These are phyloP conservation scores for Yarrowia porcina DNA, from an alignment of 805 yeast species.

Conservation along the genomic window DNA sequence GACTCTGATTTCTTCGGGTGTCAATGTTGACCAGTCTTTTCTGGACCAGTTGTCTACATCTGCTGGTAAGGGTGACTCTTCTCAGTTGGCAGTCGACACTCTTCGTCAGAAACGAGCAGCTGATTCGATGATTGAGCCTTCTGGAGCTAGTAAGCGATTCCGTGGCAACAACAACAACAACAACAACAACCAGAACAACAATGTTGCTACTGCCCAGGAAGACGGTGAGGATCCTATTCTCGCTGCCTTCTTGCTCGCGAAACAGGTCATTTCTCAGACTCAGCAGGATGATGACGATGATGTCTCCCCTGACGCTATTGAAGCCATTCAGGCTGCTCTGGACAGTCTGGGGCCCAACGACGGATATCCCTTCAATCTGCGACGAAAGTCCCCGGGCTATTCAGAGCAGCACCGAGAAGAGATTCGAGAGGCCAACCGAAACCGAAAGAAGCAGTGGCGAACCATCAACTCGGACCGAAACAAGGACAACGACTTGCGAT, in stretches of 20 bases:
- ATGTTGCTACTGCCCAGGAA: neutral
- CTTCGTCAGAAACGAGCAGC: constrained; percentile 15
- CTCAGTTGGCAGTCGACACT: neutral
- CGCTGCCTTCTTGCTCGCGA: constrained; percentile 40
- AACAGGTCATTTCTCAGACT: constrained; percentile 34
- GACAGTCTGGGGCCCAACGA: constrained; percentile 10
- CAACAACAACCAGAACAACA: neutral
- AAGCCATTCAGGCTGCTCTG: constrained; percentile 34
- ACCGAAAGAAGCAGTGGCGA: constrained; percentile 79
- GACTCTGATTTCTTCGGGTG: constrained; percentile 10
- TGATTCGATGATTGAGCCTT: constrained; percentile 4
- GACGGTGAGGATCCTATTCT: constrained; percentile 33
- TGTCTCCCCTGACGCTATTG: constrained; percentile 30
- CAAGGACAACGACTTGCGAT: constrained; percentile 81
- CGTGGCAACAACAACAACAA: neutral
- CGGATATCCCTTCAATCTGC: neutral
- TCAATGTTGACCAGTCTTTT: constrained; percentile 12
- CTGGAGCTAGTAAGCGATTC: constrained; percentile 2
- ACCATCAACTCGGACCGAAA: constrained; percentile 75
- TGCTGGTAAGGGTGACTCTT: constrained; percentile 4
- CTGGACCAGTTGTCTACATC: constrained; percentile 19
- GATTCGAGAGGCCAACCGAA: constrained; percentile 64
- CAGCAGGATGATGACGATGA: constrained; percentile 14
- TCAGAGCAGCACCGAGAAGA: constrained; percentile 49
- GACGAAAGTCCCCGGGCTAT: constrained; percentile 24